Percentiles rank a stretch among this genome's conserved stretches.
phyloP scores from a whole-genome alignment of 192 early-diverging fungal species.

The Funneliformis mosseae region DNA sequence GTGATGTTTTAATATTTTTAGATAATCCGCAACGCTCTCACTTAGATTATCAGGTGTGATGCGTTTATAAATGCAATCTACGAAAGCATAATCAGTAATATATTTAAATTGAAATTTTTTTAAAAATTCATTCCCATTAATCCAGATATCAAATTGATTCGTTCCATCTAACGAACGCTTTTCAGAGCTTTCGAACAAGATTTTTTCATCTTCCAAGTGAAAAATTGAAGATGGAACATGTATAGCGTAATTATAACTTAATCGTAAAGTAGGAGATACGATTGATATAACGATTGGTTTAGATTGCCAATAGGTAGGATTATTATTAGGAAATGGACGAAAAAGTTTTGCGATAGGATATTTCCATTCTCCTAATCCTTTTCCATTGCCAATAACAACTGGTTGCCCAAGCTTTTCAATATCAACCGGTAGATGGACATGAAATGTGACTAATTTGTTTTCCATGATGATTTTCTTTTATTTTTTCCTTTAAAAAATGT shows the following conservation, averaged over 20 bases:
- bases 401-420: background rate
- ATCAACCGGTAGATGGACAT: background rate
- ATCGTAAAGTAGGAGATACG: background rate
- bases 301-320: background rate
- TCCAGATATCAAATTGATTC: no score
- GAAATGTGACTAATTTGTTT: conserved; percentile 40
- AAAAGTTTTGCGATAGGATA: background rate
- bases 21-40: background rate
- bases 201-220: conserved; percentile 8
- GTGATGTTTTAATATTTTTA: background rate
- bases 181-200: conserved; percentile 13
- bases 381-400: background rate
- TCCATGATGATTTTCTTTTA: conserved; percentile 30
- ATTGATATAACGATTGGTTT: background rate
- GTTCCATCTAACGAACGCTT: background rate
- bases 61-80: background rate
- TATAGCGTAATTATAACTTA: conserved; percentile 6
- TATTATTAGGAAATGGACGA: no score
- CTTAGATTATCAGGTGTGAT: background rate
- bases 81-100: background rate
- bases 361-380: background rate
- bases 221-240: no score
- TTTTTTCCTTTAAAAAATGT: conserved; percentile 26
- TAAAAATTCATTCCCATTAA: no score
- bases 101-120: no score